Evolutionary conservation across 352 stramenopile species (phyloP).

Genomic region (Phytophthora hibernalis): DNA sequence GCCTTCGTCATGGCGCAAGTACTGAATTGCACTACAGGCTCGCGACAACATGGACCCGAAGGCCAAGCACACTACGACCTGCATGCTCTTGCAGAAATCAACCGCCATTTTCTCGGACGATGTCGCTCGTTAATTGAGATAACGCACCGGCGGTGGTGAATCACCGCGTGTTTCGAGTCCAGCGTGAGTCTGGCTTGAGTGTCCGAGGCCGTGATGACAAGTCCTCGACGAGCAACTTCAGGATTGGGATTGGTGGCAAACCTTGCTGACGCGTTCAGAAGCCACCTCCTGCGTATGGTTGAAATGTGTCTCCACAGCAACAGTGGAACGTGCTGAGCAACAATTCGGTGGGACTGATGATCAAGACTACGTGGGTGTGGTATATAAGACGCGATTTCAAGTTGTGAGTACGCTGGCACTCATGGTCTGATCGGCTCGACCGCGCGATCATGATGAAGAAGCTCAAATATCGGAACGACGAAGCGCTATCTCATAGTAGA

Average conservation of each 20-base stretch:
- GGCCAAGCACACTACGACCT: background rate
- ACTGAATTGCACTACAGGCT: background rate
- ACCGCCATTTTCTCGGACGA: background rate
- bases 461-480: constrained; percentile 58
- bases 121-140: constrained; percentile 12
- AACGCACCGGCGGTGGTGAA: no score
- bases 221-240: background rate
- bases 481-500: constrained; percentile 30
- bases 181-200: background rate
- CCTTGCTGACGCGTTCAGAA: constrained; percentile 4
- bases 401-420: no score
- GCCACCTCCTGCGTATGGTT: background rate
- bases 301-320: background rate
- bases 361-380: no score
- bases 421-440: no score
- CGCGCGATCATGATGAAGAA: constrained; percentile 14
- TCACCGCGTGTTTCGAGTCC: background rate
- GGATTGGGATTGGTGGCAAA: background rate
- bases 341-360: background rate
- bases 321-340: background rate
- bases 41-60: background rate
- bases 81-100: constrained; percentile 12
- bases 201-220: background rate
- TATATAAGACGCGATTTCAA: no score
- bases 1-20: constrained; percentile 5